Conservation (phyloP, 169 alveolate species). For the Plasmodium inui region DNA sequence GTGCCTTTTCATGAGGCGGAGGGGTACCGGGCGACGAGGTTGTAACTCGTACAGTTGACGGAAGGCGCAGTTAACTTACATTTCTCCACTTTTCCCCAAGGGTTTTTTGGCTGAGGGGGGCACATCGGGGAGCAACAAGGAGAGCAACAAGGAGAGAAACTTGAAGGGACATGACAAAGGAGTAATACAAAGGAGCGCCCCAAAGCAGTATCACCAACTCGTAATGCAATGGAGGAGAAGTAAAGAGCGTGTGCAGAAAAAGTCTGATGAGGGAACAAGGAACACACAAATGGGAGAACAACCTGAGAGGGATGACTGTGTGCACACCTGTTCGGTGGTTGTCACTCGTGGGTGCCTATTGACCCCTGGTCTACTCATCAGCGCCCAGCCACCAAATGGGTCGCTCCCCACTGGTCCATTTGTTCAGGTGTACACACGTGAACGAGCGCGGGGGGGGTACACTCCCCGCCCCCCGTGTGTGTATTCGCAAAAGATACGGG, state of each 20-base stretch:
- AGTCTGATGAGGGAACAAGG: not conserved
- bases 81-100: not conserved
- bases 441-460: not conserved
- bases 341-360: not conserved
- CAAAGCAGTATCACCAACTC: not conserved
- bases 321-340: not conserved
- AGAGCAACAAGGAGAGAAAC: not conserved
- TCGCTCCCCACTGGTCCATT: not conserved
- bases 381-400: not conserved
- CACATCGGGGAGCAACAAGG: no score
- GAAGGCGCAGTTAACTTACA: not conserved
- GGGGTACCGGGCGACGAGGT: not conserved
- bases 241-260: not conserved
- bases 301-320: not conserved
- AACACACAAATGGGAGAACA: not conserved
- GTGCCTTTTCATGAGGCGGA: not conserved
- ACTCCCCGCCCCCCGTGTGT: not conserved
- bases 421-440: not conserved
- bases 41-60: not conserved
- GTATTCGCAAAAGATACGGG: not conserved
- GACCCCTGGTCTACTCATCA: not conserved
- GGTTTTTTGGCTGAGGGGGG: no score
- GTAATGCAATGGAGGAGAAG: not conserved
- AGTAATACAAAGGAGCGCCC: not conserved
- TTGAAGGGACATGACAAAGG: not conserved